Percentiles rank a stretch among this genome's conserved stretches.
Conservation (phyloP, 495 filamentous ascomycete species). For the Trypethelium eluteriae region DNA sequence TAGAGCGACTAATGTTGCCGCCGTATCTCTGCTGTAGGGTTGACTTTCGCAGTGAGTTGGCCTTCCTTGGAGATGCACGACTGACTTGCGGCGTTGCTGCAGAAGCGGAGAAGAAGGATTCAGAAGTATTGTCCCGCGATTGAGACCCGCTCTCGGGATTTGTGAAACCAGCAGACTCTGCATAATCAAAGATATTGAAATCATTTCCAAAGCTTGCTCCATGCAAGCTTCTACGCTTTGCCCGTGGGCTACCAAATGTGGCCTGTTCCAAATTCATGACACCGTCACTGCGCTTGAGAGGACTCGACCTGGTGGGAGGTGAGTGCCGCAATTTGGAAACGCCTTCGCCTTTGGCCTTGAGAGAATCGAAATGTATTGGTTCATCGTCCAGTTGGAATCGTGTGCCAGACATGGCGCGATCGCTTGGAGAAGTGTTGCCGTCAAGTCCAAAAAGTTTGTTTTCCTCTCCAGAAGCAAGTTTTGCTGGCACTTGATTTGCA, state of each 20-base stretch:
- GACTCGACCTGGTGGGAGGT: constrained; percentile 61
- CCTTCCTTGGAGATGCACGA: constrained; percentile 17
- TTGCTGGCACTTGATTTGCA: constrained; percentile 41
- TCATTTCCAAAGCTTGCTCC: constrained; percentile 51
- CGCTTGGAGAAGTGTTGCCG: background rate
- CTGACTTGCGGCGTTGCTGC: constrained; percentile 1
- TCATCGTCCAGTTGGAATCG: constrained; percentile 18
- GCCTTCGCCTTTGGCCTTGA: constrained; percentile 24
- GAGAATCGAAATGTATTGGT: constrained; percentile 35
- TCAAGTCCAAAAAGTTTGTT: constrained; percentile 17
- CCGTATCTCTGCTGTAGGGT: constrained; percentile 70
- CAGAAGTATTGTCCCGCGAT: background rate
- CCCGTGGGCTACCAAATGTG: constrained; percentile 69
- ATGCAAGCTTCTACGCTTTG: constrained; percentile 80
- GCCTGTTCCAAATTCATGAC: constrained; percentile 78
- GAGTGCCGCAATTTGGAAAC: constrained; percentile 24
- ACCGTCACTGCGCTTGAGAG: constrained; percentile 84
- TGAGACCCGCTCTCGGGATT: background rate
- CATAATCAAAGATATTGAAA: constrained; percentile 67
- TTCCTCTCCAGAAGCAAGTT: constrained; percentile 48
- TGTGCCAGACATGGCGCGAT: background rate
- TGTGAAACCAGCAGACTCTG: constrained; percentile 8
- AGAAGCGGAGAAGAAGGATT: constrained; percentile 25
- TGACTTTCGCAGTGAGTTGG: constrained; percentile 58
- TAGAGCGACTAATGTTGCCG: constrained; percentile 35